Evolutionary conservation across 805 yeast genomes (phyloP), one percentile per base, ranked within the genome.

Genomic region (Candida caryicola): DNA sequence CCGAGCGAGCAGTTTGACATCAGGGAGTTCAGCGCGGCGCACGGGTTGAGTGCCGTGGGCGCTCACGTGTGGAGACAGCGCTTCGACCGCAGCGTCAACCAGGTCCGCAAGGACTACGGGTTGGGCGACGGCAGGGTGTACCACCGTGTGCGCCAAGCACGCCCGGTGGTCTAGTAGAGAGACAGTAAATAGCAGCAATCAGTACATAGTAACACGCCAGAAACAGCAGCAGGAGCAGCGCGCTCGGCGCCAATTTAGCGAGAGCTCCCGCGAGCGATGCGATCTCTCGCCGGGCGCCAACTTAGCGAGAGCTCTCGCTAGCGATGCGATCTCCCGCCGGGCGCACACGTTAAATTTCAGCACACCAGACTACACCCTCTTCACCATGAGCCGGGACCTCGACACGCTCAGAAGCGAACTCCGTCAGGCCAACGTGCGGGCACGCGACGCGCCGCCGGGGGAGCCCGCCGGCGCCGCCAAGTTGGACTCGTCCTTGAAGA

Each of bases 41-140:
- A 85, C 59, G 57, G 69, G 3, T 73, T 93, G 49, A 66, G 68
- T n/a, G 79, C 97, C 1, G 79, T 90, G 33, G 97, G 98, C 18
- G 96, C 95, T 2, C 95, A 88, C 59, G 73, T 87, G 32, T 91
- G 95, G 91, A 81, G 98, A 73, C 79, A 82, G 49, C 69, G 63
- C 29, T 91, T 83, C 79, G 98, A 93, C 62, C 67, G 85, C 51
- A 77, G 82, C 50, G 84, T 86, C 31, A 73, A 73, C 21, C 59
- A 57, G 3, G 82, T 90, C 18, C 80, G 98, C 61, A 76, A 72
- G 46, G 61, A 73, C 55, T 86, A 84, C 57, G 91, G 88, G 3
- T 70, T 91, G 44, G 82, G 81, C 14, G 59, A 67, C 43, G 97
- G 96, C 35, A 73, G 79, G 48, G 86, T 91, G 4, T 91, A 77